phyloP scores from a whole-genome alignment of 2,329 filamentous ascomycete species.

The Zasmidium cellare region DNA sequence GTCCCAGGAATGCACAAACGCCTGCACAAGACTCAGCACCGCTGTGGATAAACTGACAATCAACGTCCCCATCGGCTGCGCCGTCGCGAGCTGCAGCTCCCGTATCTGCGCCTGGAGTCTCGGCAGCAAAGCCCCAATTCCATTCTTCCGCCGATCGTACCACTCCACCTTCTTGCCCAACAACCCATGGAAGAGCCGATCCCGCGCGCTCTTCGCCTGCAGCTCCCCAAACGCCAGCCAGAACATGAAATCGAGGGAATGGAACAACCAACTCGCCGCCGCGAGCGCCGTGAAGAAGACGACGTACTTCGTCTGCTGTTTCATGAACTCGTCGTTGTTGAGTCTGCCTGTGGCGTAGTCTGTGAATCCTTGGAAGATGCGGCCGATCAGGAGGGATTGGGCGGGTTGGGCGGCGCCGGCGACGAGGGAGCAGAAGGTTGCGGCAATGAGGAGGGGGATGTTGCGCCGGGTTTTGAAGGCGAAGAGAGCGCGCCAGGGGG shows the following conservation, averaged over 20 bases:
- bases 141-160: constrained; percentile 75
- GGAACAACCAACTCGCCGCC: constrained; percentile 64
- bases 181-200: constrained; percentile 65
- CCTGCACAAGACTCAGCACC: constrained; percentile 66
- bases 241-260: constrained; percentile 64
- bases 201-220: constrained; percentile 68
- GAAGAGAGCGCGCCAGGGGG: constrained; percentile 63
- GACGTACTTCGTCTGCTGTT: constrained; percentile 60
- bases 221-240: constrained; percentile 82
- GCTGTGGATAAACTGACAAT: constrained; percentile 65
- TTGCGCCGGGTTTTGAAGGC: constrained; percentile 68
- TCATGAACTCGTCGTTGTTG: constrained; percentile 53
- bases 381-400: constrained; percentile 70
- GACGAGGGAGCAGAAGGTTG: constrained; percentile 57
- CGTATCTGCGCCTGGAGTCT: constrained; percentile 76
- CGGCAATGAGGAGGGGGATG: constrained; percentile 53
- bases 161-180: constrained; percentile 74
- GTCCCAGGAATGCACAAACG: constrained; percentile 79
- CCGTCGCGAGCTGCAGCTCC: constrained; percentile 78
- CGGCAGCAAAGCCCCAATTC: constrained; percentile 69
- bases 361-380: constrained; percentile 71
- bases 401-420: constrained; percentile 65
- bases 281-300: constrained; percentile 65
- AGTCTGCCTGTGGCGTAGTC: constrained; percentile 61
- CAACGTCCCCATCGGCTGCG: constrained; percentile 74